These are phyloP conservation scores for Phytophthora podocarpi DNA, from an alignment of 352 stramenopile species.

Conservation along the genomic window DNA sequence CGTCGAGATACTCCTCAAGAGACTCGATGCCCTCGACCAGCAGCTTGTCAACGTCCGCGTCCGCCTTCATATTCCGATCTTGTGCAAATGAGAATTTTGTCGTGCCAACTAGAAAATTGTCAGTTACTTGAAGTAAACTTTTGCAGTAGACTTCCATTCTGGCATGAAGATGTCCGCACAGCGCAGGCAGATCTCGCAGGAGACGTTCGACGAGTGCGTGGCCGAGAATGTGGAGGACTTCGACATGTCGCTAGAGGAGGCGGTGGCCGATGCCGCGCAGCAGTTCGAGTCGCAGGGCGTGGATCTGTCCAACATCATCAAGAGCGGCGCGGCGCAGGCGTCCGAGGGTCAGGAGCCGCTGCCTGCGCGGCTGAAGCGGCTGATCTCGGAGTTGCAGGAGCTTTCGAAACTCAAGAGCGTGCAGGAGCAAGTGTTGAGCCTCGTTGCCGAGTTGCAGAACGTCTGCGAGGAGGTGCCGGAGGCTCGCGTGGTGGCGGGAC, in stretches of 20 bases:
- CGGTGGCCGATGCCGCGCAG: slow-evolving; percentile 74
- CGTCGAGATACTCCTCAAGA: slow-evolving; percentile 55
- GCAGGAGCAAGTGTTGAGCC: slow-evolving; percentile 16
- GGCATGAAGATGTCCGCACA: slow-evolving; percentile 13
- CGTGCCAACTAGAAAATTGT: not conserved
- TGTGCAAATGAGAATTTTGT: not conserved
- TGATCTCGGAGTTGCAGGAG: slow-evolving; percentile 36
- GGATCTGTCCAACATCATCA: slow-evolving; percentile 87
- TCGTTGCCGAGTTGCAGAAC: slow-evolving; percentile 34
- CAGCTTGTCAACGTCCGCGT: slow-evolving; percentile 37
- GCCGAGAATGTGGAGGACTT: slow-evolving; percentile 92
- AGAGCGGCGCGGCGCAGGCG: slow-evolving; percentile 23
- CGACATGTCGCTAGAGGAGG: slow-evolving; percentile 84
- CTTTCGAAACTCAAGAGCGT: not conserved
- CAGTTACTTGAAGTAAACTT: not conserved
- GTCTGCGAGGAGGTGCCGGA: slow-evolving; percentile 55
- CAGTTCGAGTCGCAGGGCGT: slow-evolving; percentile 90
- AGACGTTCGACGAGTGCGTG: slow-evolving; percentile 92
- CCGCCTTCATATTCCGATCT: slow-evolving; percentile 16
- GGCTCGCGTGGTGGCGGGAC: slow-evolving; percentile 64
- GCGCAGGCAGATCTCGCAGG: slow-evolving; percentile 83
- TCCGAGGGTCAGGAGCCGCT: slow-evolving; percentile 20
- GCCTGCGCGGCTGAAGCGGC: slow-evolving; percentile 37
- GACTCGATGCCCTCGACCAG: slow-evolving; percentile 49
- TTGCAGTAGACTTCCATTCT: not conserved